Percentiles rank a stretch among this genome's conserved stretches.
Evolutionary conservation across 352 stramenopile species (phyloP).

Genomic region (Globisporangium spiculum): DNA sequence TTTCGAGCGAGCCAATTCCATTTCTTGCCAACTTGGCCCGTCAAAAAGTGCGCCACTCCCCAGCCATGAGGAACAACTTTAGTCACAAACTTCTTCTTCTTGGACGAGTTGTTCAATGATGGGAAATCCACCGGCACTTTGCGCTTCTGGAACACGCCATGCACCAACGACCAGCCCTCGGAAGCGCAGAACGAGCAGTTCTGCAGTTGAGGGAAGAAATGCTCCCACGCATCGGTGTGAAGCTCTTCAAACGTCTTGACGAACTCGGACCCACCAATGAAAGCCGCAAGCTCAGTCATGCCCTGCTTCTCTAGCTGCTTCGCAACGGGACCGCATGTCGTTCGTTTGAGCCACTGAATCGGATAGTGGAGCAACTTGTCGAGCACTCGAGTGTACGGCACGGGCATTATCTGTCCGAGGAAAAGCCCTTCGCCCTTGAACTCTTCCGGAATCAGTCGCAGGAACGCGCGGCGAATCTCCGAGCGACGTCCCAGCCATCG

Average conservation of each 20-base stretch:
- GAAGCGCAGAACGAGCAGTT: constrained; percentile 58
- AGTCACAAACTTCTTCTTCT: constrained; percentile 19
- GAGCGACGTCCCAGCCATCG: constrained; percentile 41
- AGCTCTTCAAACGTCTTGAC: constrained; percentile 68
- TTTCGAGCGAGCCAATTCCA: constrained; percentile 66
- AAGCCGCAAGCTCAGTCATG: constrained; percentile 39
- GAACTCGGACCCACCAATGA: constrained; percentile 68
- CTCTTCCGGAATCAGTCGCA: constrained; percentile 42
- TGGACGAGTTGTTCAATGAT: constrained; percentile 18
- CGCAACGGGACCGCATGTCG: constrained; percentile 50
- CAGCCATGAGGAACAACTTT: constrained; percentile 65
- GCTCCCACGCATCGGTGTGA: constrained; percentile 43
- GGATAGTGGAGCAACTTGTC: constrained; percentile 70
- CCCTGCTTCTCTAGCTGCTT: constrained; percentile 51
- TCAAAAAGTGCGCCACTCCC: constrained; percentile 75
- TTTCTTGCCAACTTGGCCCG: constrained; percentile 34
- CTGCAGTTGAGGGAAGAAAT: constrained; percentile 58
- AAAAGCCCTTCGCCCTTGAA: constrained; percentile 46
- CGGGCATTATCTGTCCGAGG: constrained; percentile 36
- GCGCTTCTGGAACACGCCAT: constrained; percentile 66
- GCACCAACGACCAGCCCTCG: constrained; percentile 74
- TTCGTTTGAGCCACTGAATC: constrained; percentile 46
- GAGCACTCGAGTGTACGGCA: constrained; percentile 52
- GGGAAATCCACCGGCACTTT: constrained; percentile 24
- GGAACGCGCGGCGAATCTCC: constrained; percentile 52